Conservation (phyloP, 371 early-diverging fungal genomes). For the Actinomucor elegans region DNA sequence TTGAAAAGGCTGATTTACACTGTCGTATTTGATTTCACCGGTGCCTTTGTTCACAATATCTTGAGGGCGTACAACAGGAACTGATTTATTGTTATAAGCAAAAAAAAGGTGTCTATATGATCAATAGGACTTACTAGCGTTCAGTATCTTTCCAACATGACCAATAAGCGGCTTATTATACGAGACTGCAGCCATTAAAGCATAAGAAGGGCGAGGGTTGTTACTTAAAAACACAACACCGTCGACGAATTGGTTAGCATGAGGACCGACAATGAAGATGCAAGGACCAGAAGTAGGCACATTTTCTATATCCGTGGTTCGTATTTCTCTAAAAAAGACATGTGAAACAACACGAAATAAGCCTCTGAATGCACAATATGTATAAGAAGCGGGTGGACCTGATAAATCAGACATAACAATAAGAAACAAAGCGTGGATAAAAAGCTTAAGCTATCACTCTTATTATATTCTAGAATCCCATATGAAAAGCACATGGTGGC, state of each 20-base stretch:
- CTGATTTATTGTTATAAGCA: slow-evolving; percentile 68
- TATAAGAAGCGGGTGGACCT: neutral
- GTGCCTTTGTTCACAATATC: slow-evolving; percentile 77
- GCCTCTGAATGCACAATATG: slow-evolving; percentile 10
- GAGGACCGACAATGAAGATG: slow-evolving; percentile 94
- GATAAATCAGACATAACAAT: neutral
- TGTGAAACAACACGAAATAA: slow-evolving; percentile 59
- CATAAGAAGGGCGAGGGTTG: slow-evolving; percentile 78
- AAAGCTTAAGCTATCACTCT: neutral
- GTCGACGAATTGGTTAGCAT: slow-evolving; percentile 96
- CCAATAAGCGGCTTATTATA: slow-evolving; percentile 84
- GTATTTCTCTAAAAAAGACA: slow-evolving; percentile 89
- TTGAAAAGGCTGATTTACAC: slow-evolving; percentile 59
- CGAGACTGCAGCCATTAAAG: slow-evolving; percentile 83
- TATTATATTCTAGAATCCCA: neutral
- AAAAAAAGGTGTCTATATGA: neutral
- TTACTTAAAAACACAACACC: slow-evolving; percentile 79
- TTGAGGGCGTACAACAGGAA: slow-evolving; percentile 93
- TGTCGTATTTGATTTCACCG: slow-evolving; percentile 71
- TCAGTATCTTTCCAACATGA: slow-evolving; percentile 70
- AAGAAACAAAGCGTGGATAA: neutral
- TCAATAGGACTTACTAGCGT: slow-evolving; percentile 57
- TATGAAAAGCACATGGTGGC: slow-evolving; percentile 6
- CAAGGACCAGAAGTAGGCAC: slow-evolving; percentile 87
- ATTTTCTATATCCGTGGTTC: slow-evolving; percentile 78